Percentiles rank a stretch among this genome's conserved stretches.
These are phyloP conservation scores for Plasmodium malariae DNA, from an alignment of 169 alveolate species.

Conservation along the genomic window DNA sequence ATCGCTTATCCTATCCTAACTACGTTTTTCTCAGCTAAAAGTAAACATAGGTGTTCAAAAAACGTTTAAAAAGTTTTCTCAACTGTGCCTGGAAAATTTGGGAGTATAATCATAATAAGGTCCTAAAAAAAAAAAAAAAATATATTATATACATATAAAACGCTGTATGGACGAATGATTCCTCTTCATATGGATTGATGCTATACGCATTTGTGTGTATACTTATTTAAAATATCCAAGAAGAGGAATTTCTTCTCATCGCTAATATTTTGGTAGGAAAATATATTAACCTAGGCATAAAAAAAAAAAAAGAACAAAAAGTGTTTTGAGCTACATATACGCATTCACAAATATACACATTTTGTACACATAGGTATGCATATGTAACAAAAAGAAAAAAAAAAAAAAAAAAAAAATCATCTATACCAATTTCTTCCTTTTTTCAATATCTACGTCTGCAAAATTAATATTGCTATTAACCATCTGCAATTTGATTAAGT, in stretches of 20 bases:
- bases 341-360: background rate
- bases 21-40: too few species aligned
- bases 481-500: slow-evolving; percentile 59
- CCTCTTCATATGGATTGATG: background rate
- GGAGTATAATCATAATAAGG: background rate
- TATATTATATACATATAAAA: background rate
- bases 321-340: too few species aligned
- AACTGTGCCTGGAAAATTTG: background rate
- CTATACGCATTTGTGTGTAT: background rate
- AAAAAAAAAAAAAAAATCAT: too few species aligned
- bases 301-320: background rate
- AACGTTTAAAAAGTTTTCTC: too few species aligned
- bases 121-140: background rate
- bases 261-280: slow-evolving; percentile 70
- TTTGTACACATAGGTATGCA: background rate
- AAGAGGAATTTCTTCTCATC: slow-evolving; percentile 66
- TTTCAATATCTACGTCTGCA: slow-evolving; percentile 64
- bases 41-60: too few species aligned
- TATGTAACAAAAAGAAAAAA: too few species aligned
- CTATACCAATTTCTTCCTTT: slow-evolving; percentile 70
- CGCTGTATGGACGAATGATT: too few species aligned
- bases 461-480: slow-evolving; percentile 30
- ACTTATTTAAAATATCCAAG: slow-evolving; percentile 66
- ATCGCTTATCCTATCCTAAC: too few species aligned
- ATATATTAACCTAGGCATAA: slow-evolving; percentile 33